A percentile compares a stretch with the other conserved stretches of the same genome.
Evolutionary conservation across 805 yeast species (phyloP).

Genomic region (Kluyveromyces siamensis): DNA sequence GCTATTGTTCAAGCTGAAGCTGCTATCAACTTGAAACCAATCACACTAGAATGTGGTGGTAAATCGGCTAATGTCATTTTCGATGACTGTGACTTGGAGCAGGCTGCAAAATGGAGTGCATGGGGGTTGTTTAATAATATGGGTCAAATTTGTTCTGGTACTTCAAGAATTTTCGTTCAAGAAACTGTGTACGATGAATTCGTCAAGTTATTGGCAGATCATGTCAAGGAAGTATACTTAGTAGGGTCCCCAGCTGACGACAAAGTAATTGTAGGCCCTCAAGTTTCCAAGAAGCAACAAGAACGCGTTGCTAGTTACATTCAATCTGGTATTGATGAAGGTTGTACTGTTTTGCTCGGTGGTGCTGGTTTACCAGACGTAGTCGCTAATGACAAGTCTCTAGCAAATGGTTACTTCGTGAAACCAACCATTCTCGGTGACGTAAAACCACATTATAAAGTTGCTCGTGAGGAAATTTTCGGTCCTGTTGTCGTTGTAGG

Average conservation of each 20-base stretch:
- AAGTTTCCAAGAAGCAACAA: conserved; percentile 43
- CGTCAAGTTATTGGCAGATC: conserved; percentile 31
- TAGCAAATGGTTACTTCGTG: conserved; percentile 30
- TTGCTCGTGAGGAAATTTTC: conserved; percentile 41
- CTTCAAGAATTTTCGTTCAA: conserved; percentile 50
- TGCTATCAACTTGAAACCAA: conserved; percentile 36
- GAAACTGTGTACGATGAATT: conserved; percentile 45
- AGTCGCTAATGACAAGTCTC: conserved; percentile 11
- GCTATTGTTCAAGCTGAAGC: conserved; percentile 35
- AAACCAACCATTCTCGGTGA: conserved; percentile 43
- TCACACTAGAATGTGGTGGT: conserved; percentile 46
- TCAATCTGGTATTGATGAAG: conserved; percentile 40
- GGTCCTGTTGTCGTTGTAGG: conserved; percentile 44
- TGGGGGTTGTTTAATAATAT: conserved; percentile 50
- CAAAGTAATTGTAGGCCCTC: conserved; percentile 43
- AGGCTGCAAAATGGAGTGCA: conserved; percentile 43
- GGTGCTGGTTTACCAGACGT: conserved; percentile 30
- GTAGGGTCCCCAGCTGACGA: conserved; percentile 39
- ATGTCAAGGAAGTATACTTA: conserved; percentile 30
- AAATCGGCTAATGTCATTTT: conserved; percentile 41
- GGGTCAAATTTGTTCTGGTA: conserved; percentile 60
- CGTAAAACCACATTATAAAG: conserved; percentile 32
- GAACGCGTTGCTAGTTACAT: conserved; percentile 38
- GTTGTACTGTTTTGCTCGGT: conserved; percentile 42
- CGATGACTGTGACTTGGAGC: conserved; percentile 39